These are phyloP conservation scores for Coprinellus micaceus DNA, from an alignment of 768 basidiomycete genomes.

Conservation along the genomic window DNA sequence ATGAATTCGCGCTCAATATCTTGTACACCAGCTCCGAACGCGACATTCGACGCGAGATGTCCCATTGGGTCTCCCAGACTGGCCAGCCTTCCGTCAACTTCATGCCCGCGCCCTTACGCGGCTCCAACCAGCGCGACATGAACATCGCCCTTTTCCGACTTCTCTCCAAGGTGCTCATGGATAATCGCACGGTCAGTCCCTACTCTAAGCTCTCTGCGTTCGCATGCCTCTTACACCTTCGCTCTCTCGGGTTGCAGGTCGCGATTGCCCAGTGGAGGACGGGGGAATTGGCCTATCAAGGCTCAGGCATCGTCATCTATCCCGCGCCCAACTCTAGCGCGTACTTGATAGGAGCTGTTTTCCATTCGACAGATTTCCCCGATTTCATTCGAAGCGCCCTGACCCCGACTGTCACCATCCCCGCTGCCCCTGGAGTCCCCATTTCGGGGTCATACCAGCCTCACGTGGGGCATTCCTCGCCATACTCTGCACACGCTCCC, in stretches of 20 bases:
- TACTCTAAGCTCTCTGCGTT: neutral
- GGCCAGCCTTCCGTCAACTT: slow-evolving; percentile 55
- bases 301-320: slow-evolving; percentile 51
- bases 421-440: slow-evolving; percentile 26
- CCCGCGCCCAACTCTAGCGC: slow-evolving; percentile 50
- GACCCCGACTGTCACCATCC: slow-evolving; percentile 26
- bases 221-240: neutral
- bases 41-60: slow-evolving; percentile 43
- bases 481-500: slow-evolving; percentile 27
- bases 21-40: slow-evolving; percentile 39
- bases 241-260: slow-evolving; percentile 30
- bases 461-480: slow-evolving; percentile 21
- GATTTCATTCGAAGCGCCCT: slow-evolving; percentile 32
- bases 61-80: slow-evolving; percentile 48
- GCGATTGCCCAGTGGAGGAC: slow-evolving; percentile 51
- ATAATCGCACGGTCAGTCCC: slow-evolving; percentile 48
- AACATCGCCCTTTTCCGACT: slow-evolving; percentile 55
- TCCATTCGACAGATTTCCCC: slow-evolving; percentile 46
- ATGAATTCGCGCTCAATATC: slow-evolving; percentile 29
- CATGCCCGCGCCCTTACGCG: slow-evolving; percentile 57
- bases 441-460: slow-evolving; percentile 29
- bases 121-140: slow-evolving; percentile 42
- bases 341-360: slow-evolving; percentile 49
- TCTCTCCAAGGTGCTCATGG: slow-evolving; percentile 48
- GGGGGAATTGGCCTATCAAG: slow-evolving; percentile 35